Evolutionary conservation across 129 eudicot genomes (phyloP).

Genomic region (Flaveria trinervia): DNA sequence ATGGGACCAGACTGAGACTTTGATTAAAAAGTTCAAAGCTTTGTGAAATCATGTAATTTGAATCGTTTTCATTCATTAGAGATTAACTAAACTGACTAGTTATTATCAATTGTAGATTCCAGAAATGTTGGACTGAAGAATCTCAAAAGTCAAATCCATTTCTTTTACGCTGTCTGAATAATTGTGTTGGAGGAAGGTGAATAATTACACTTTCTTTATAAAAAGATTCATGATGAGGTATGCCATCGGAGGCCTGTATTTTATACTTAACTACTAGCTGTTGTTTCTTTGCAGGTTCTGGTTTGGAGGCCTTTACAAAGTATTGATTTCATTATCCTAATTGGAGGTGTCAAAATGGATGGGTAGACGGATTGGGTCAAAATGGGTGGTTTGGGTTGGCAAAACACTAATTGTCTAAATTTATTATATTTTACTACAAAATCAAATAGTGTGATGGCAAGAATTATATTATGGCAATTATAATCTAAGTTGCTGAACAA

Average conservation of each 20-base stretch:
- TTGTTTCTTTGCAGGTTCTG: constrained; percentile 66
- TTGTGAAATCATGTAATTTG: constrained; percentile 8
- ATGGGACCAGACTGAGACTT: constrained; percentile 86
- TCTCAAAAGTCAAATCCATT: constrained; percentile 65
- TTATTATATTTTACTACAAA: background rate
- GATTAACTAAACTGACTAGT: constrained; percentile 11
- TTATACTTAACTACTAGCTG: constrained; percentile 24
- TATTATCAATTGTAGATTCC: constrained; percentile 49
- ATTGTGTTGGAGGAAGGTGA: constrained; percentile 85
- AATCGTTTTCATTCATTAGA: background rate
- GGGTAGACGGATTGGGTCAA: background rate
- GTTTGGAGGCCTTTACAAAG: constrained; percentile 93
- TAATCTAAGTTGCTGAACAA: background rate
- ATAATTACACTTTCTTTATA: background rate
- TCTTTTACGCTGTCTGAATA: constrained; percentile 74
- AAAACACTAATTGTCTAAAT: background rate
- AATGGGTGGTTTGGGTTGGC: background rate
- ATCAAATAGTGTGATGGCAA: background rate
- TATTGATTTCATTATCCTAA: constrained; percentile 31
- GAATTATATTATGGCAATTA: background rate
- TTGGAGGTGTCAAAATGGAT: background rate
- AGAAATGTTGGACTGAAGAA: constrained; percentile 70
- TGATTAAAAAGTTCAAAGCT: constrained; percentile 59
- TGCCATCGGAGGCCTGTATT: background rate
- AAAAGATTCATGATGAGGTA: constrained; percentile 20